Evolutionary conservation across 2,329 filamentous ascomycete genomes (phyloP), one percentile per base, ranked within the genome.

Genomic region (Aureobasidium pullulans): DNA sequence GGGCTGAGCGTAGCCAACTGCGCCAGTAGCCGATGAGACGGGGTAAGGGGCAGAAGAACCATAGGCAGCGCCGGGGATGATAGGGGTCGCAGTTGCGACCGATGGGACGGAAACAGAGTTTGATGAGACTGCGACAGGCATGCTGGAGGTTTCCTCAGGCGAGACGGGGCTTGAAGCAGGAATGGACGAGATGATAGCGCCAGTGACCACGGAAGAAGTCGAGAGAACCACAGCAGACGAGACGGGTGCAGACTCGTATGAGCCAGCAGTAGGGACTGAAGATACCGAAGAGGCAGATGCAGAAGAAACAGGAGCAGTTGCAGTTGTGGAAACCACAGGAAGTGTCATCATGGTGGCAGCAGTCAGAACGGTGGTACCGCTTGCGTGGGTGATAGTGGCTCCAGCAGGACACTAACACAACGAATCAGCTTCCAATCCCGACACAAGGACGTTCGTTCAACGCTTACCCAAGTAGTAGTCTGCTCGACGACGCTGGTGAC

Each of bases 281-380:
- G 47, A 23, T n/a, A 37, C 19, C 13, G 47, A 23, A 42, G 15
- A 16, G 43, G 43, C n/a, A 16, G 23, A 11, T 23, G 23, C 32
- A 15, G 48, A 40, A 11, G 48, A 40, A 7, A 31, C 7, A 9
- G 48, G 48, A 8, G 43, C 19, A 42, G 44, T 8, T 16, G 19
- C 23, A 37, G 47, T 3, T 10, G 28, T 15, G 49, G 49, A 42
- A 16, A 23, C 34, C 2, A 37, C 40, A 10, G 52, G 39, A 23
- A 44, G 37, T 15, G 52, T 56, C 32, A 56, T 56, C 39, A 56
- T 39, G 19, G 39, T 44, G 8, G 39, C 36, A 23, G 52, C 52
- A 40, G 54, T 57, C 19, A 57, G n/a, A 10, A 57, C 54, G 6
- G 54, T 57, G 32, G 54, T 57, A 19, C 54, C 54, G 43, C 32